Conservation (phyloP, 331 rosid genomes). For the Acacia concinna region DNA sequence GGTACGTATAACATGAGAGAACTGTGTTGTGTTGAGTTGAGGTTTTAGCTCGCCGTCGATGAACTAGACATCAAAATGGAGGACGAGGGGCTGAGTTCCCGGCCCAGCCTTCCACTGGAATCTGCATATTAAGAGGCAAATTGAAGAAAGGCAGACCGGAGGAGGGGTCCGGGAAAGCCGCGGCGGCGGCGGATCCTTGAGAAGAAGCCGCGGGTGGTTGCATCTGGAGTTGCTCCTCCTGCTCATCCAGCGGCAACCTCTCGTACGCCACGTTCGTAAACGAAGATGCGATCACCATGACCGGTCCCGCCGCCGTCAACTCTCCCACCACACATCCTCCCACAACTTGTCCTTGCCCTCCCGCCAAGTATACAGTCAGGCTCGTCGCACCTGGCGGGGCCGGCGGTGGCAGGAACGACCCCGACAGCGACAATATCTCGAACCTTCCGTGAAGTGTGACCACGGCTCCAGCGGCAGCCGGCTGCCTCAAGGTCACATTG, state of each 20-base stretch:
- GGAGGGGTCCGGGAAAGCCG: slow-evolving; percentile 66
- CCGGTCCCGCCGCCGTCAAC: slow-evolving; percentile 80
- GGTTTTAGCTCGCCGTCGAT: too few species aligned
- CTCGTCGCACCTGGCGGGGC: slow-evolving; percentile 94
- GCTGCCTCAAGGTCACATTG: slow-evolving; percentile 75
- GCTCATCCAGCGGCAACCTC: slow-evolving; percentile 70
- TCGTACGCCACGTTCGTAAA: slow-evolving; percentile 91
- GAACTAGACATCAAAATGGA: slow-evolving; percentile 37
- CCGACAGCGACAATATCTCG: slow-evolving; percentile 80
- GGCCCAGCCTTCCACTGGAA: slow-evolving; percentile 66
- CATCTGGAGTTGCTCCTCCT: slow-evolving; percentile 52
- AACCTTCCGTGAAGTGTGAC: slow-evolving; percentile 84
- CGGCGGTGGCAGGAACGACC: slow-evolving; percentile 88
- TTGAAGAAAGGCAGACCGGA: slow-evolving; percentile 76
- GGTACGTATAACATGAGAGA: background rate
- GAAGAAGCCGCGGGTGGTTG: slow-evolving; percentile 37
- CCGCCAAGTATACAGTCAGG: slow-evolving; percentile 65
- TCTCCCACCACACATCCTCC: slow-evolving; percentile 93
- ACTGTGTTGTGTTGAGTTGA: background rate
- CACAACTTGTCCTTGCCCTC: slow-evolving; percentile 89
- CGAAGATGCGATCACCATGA: slow-evolving; percentile 76
- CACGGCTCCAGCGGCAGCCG: slow-evolving; percentile 62
- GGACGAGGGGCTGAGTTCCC: slow-evolving; percentile 49
- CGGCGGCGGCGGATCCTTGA: slow-evolving; percentile 37
- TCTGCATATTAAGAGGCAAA: slow-evolving; percentile 74